Conservation (phyloP, 2,329 filamentous ascomycete genomes). For the Colletotrichum cordylinicola region DNA sequence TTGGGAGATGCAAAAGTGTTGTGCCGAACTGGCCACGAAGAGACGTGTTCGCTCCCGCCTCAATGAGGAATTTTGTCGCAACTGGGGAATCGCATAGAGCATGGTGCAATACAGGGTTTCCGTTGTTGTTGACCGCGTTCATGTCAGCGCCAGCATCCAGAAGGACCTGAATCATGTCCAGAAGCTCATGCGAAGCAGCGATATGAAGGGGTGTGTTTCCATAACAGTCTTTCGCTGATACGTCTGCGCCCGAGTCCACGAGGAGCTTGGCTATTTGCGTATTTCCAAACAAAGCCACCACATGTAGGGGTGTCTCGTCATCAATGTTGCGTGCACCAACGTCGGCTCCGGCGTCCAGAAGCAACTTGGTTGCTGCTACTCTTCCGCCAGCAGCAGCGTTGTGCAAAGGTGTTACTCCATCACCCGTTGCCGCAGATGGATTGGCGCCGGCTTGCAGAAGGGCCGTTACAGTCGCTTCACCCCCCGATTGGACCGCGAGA, state of each 20-base stretch:
- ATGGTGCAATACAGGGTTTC: not conserved
- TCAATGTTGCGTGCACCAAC: not conserved
- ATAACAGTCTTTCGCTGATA: not conserved
- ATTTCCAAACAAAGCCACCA: not conserved
- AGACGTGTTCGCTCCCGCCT: not conserved
- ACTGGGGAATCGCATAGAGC: not conserved
- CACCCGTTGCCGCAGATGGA: not conserved
- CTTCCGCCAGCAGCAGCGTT: not conserved
- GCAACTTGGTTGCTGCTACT: not conserved
- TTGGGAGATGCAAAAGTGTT: not conserved
- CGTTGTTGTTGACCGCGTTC: not conserved
- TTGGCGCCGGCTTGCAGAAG: not conserved
- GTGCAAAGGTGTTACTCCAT: not conserved
- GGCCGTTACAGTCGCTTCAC: not conserved
- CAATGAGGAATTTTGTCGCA: not conserved
- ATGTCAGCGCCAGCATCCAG: not conserved
- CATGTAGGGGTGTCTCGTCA: not conserved
- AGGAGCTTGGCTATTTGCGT: not conserved
- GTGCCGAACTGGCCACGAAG: not conserved
- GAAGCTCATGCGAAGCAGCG: not conserved
- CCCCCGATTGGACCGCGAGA: not conserved
- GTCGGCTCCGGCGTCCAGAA: not conserved
- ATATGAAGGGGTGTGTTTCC: not conserved
- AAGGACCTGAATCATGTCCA: not conserved
- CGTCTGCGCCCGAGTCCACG: not conserved